Percentiles rank a stretch among this genome's conserved stretches.
These are phyloP conservation scores for Metarhizium robertsii DNA, from an alignment of 2,329 filamentous ascomycete genomes.

Conservation along the genomic window DNA sequence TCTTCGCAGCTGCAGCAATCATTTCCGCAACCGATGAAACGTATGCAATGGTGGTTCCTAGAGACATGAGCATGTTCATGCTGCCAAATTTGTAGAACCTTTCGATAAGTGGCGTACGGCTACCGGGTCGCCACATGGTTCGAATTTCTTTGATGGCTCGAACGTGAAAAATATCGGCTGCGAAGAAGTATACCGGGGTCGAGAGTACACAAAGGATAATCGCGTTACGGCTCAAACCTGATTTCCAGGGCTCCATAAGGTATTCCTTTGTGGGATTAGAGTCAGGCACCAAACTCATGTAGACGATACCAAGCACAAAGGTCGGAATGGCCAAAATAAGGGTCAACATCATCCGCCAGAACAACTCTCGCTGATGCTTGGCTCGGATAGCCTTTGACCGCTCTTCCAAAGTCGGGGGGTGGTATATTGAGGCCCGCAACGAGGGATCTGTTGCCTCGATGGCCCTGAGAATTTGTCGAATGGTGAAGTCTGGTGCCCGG, in stretches of 20 bases:
- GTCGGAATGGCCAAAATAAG: slow-evolving; percentile 66
- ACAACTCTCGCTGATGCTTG: slow-evolving; percentile 58
- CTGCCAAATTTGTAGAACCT: slow-evolving; percentile 90
- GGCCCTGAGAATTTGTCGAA: slow-evolving; percentile 61
- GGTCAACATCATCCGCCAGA: slow-evolving; percentile 63
- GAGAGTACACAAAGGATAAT: slow-evolving; percentile 73
- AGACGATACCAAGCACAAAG: slow-evolving; percentile 80
- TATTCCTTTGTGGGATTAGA: slow-evolving; percentile 50
- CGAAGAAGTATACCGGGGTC: slow-evolving; percentile 80
- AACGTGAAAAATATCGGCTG: slow-evolving; percentile 75
- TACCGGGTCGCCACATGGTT: slow-evolving; percentile 67
- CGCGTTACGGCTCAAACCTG: slow-evolving; percentile 66
- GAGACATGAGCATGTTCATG: slow-evolving; percentile 90
- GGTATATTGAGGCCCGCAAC: slow-evolving; percentile 62
- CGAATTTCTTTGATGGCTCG: slow-evolving; percentile 71
- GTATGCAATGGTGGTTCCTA: slow-evolving; percentile 83
- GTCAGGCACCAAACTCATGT: slow-evolving; percentile 69
- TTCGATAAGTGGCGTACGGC: slow-evolving; percentile 60
- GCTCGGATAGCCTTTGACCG: slow-evolving; percentile 63
- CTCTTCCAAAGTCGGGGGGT: slow-evolving; percentile 76
- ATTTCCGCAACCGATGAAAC: slow-evolving; percentile 73
- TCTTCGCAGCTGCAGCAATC: slow-evolving; percentile 48
- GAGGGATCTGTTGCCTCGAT: slow-evolving; percentile 57
- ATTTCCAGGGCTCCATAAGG: slow-evolving; percentile 61
- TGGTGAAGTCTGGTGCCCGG: slow-evolving; percentile 57